Evolutionary conservation across 78 protist genomes (phyloP), one percentile per base, ranked within the genome.

Genomic region (Dictyostelium brefeldianum): DNA sequence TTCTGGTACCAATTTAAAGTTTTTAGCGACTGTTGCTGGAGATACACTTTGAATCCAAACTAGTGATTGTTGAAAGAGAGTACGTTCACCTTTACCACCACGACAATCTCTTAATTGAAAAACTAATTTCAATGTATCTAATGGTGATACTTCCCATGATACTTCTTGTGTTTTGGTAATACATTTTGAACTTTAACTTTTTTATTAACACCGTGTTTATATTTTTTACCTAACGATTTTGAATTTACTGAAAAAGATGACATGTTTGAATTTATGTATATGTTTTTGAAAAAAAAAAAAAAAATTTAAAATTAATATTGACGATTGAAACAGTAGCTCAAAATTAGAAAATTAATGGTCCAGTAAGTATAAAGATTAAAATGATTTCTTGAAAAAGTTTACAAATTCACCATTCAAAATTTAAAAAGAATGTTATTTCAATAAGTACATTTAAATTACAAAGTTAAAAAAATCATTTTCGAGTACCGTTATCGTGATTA

Each of bases 1-100:
- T 56, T 43, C 27, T 81, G 94, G 94, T 0, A 90, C 54, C 6
- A 18, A 31, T 25, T 54, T 31, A 29, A 90, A 81, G 75, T 90
- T 90, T 75, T 81, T 81, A 12, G 41, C 83, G 29, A 78, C 67
- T 29, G 94, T 78, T 3, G 15, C 27, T 62, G 74, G 85, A 7
- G 78, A 27, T 3, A 56, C 54, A 10, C 36, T 62, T 4, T 81
- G 43, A 29, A 90, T 43, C 94, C 94, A 90, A 5, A 48, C 36
- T 0, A 90, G 57, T 12, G 79, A 27, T 56, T 57, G 81, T n/a
- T 53, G 83, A 57, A 90, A 90, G 57, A 81, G 62, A 20, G 29
- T 54, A 12, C 69, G 36, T 31, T 90, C 94, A 74, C 89, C 89
- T 73, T 90, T 90, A 62, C 94, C 94, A 62, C 89, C 89, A 75